phyloP scores from a whole-genome alignment of 257 asterid species.

The Solanum infundibuliforme region DNA sequence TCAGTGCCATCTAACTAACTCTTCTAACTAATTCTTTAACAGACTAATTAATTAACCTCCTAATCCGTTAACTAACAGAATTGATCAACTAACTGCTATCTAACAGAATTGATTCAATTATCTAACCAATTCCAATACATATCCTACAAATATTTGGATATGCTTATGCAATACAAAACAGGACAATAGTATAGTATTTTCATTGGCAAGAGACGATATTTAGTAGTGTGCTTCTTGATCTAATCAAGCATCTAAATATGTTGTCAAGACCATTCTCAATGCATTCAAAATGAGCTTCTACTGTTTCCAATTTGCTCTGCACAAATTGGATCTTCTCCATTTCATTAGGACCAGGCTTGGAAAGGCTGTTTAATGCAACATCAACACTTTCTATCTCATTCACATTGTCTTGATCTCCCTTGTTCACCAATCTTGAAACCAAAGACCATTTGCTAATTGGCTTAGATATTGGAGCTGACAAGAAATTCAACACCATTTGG shows the following conservation, averaged over 20 bases:
- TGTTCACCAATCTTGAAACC: conserved; percentile 9
- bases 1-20: too few species aligned
- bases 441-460: conserved; percentile 2
- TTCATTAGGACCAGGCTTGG: neutral
- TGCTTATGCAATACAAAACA: neutral
- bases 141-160: neutral
- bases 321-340: neutral
- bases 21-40: too few species aligned
- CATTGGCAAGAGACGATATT: neutral
- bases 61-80: too few species aligned
- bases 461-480: neutral
- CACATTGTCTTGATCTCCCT: neutral
- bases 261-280: conserved; percentile 1
- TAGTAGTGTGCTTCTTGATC: neutral
- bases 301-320: neutral
- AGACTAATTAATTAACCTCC: too few species aligned
- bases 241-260: neutral
- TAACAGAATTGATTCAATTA: too few species aligned
- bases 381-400: neutral
- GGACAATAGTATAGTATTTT: neutral
- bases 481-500: neutral
- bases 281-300: neutral
- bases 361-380: neutral
- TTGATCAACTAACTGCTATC: too few species aligned
- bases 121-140: too few species aligned